Evolutionary conservation across 225 moss, liverwort and hornwort species (phyloP), one percentile per base, ranked within the genome.

Genomic region (Asterella californica): DNA sequence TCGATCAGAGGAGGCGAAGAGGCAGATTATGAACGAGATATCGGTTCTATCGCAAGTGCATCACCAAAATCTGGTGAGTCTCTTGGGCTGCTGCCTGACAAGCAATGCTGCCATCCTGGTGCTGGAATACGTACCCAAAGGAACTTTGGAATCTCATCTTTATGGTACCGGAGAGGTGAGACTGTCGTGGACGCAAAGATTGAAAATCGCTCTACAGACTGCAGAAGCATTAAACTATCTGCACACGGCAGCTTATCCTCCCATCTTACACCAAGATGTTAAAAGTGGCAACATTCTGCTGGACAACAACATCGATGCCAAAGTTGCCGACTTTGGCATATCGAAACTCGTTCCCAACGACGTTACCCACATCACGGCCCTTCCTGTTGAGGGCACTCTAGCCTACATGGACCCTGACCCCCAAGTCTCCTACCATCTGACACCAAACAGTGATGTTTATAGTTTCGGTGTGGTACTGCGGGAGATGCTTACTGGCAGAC

Each of bases 71-170:
- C 70, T 91, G 17, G 75, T 91, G 25, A 85, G 83, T 37, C 83
- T 91, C 7, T 74, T 84, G 52, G 90, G 87, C 12, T 91, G 89
- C 81, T 87, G 86, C 45, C 67, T 86, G 54, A 78, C 83, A 25
- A 84, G 73, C n/a, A 72, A 80, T 9, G 34, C 64, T 12, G 30
- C 87, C 24, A 52, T 84, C 36, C 82, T 91, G 2, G 87, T 89
- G 0, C 87, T 81, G 47, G 90, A 89, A 33, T 90, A 74, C 42
- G 42, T 42, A 7, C 42, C 42, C 4, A 42, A 7, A 42, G 42
- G 42, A 2, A 42, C 42, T 42, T 42, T 42, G 42, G 42, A 42
- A 42, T 7, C 3, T 42, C 42, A 42, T 42, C 42, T 42, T 42
- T 42, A 42, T 42, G 42, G 42, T 42, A 7, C 42, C 42, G 42